Base-by-base conservation (phyloP, 352 stramenopile species). In the Phytophthora melonis region DNA sequence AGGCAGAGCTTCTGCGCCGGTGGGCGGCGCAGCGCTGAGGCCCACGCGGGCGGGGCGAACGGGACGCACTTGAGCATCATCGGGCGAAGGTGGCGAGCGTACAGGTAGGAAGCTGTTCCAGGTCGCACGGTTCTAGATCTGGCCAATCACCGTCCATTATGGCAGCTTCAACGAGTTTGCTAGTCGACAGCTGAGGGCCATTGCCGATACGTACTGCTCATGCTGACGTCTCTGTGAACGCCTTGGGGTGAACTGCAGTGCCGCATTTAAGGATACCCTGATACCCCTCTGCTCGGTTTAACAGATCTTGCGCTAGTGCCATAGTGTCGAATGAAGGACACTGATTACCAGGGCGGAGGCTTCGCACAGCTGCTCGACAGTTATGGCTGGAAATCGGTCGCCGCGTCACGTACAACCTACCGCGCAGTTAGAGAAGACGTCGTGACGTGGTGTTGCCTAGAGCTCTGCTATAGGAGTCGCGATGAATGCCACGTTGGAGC, bases 1-100 rank as follows among this genome's bases (percentile, higher is more conserved):
- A 96, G 63, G 1, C 74, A 68, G 11, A 94, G 75, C 72, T 87
- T 91, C 39, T 82, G 61, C 5, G 68, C 45, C 5, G 87, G 87
- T 5, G 86, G 77, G 13, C 67, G 70, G 56, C 81, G 78, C 67
- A 92, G 80, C 41, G 70, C 69, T 19, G 77, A 70, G 25, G 89
- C 84, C 89, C 89, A 96, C 34, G 69, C 70, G 19, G 87, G 89
- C 57, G 83, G 69, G 21, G 67, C 71, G 72, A 93, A 96, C 61
- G 84, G 73, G 68, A 91, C 82, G 25, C 71, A 80, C 68, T 87
- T 79, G 36, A 93, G 80, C 87, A 94, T 94, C 45, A 30, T 45
- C 7, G 6, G 18, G 34, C 18, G 27, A 36, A 61, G 36, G n/a
- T 21, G 19, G 23, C 39, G 39, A 68, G 36, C n/a, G 13, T 34